A percentile compares a stretch with the other conserved stretches of the same genome.
Evolutionary conservation across 2,329 filamentous ascomycete species (phyloP).

Genomic region (Pestalotiopsis sp.): DNA sequence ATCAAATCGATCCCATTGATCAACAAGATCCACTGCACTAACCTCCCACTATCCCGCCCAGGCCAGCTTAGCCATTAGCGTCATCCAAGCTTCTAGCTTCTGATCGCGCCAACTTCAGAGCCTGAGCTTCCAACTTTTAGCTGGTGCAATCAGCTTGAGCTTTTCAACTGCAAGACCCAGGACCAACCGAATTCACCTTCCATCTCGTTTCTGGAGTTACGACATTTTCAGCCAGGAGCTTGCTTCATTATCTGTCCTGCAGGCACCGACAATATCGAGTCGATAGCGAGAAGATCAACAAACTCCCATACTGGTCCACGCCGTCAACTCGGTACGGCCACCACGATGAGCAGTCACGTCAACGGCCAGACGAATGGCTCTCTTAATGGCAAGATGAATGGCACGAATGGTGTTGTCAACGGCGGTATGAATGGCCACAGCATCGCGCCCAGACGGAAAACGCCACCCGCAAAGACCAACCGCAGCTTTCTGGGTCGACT

Average conservation of each 20-base stretch:
- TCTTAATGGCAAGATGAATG: slow-evolving; percentile 30
- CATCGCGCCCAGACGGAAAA: slow-evolving; percentile 32
- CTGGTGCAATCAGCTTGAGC: not conserved
- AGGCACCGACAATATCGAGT: not conserved
- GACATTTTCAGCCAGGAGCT: not conserved
- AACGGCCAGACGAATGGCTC: slow-evolving; percentile 39
- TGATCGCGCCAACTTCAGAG: slow-evolving; percentile 2
- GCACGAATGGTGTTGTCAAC: slow-evolving; percentile 21
- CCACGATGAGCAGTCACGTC: slow-evolving; percentile 21
- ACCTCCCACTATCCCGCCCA: not conserved
- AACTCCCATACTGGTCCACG: not conserved
- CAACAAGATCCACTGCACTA: not conserved
- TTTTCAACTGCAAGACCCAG: not conserved
- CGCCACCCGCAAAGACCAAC: slow-evolving; percentile 20
- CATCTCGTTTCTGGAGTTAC: not conserved
- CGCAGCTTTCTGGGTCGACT: slow-evolving; percentile 38
- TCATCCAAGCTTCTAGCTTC: slow-evolving; percentile 9
- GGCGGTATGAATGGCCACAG: slow-evolving; percentile 37
- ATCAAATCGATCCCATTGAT: not conserved
- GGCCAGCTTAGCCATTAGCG: slow-evolving; percentile 2
- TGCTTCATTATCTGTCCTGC: not conserved
- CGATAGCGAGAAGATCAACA: not conserved
- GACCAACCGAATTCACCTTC: not conserved
- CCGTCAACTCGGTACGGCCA: not conserved
- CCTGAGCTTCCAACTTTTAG: slow-evolving; percentile 6